Conservation (phyloP, 2,329 filamentous ascomycete species). For the Monilinia fructicola region DNA sequence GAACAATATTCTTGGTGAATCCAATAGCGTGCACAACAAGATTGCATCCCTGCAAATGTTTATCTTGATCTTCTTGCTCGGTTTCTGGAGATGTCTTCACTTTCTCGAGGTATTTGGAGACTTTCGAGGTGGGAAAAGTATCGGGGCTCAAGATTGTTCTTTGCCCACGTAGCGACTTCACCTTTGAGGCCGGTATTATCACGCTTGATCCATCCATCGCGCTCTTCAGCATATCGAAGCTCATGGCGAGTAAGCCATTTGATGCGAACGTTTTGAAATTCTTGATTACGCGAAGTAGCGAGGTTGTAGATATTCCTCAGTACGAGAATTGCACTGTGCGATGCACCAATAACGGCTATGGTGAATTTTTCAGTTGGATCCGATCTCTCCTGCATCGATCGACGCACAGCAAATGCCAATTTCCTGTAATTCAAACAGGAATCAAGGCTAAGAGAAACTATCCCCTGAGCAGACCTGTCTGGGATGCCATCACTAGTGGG, state of each 20-base stretch:
- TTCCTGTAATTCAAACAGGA: background rate
- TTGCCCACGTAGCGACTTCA: conserved; percentile 58
- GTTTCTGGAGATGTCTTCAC: conserved; percentile 34
- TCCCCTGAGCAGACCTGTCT: conserved; percentile 40
- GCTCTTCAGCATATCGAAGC: conserved; percentile 60
- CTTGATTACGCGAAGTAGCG: background rate
- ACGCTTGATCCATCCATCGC: conserved; percentile 61
- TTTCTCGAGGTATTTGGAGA: conserved; percentile 37
- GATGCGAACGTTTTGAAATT: conserved; percentile 49
- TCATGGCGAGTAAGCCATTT: conserved; percentile 63
- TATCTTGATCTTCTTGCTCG: conserved; percentile 48
- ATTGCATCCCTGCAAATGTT: conserved; percentile 51
- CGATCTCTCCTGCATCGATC: background rate
- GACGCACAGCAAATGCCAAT: background rate
- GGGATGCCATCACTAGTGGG: conserved; percentile 47
- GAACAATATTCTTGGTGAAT: conserved; percentile 52
- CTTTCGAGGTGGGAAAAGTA: conserved; percentile 42
- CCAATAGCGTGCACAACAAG: conserved; percentile 61
- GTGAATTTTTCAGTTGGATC: conserved; percentile 36
- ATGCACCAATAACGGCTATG: conserved; percentile 60
- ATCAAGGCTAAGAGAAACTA: background rate
- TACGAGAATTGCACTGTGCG: conserved; percentile 62
- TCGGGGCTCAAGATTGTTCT: conserved; percentile 57
- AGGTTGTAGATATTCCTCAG: conserved; percentile 60
- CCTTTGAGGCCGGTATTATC: conserved; percentile 68